These are phyloP conservation scores for Colletotrichum paranaense DNA, from an alignment of 2,329 filamentous ascomycete species.

Conservation along the genomic window DNA sequence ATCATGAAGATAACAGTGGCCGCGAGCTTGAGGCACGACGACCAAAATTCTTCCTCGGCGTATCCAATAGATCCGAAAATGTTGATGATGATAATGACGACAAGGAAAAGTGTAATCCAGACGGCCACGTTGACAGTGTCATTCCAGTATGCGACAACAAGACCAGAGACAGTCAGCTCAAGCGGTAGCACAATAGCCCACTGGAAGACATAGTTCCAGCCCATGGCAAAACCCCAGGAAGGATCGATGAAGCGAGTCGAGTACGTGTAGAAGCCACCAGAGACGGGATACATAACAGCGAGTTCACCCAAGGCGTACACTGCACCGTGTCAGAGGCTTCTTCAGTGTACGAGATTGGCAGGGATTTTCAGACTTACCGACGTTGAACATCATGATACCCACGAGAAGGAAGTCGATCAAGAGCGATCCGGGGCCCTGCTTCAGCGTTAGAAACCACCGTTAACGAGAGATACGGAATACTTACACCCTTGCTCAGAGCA, in stretches of 20 bases:
- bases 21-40: constrained; percentile 64
- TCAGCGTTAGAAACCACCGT: neutral
- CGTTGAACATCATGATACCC: constrained; percentile 71
- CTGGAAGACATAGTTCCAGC: constrained; percentile 63
- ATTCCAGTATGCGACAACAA: constrained; percentile 65
- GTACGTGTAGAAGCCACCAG: constrained; percentile 73
- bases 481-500: constrained; percentile 59
- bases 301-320: constrained; percentile 71
- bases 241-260: constrained; percentile 71
- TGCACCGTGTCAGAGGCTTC: neutral
- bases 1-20: constrained; percentile 73
- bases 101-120: constrained; percentile 65
- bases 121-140: constrained; percentile 55
- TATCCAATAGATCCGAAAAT: constrained; percentile 66
- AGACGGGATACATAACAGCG: constrained; percentile 71
- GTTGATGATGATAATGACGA: constrained; percentile 62
- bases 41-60: constrained; percentile 67
- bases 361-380: constrained; percentile 38
- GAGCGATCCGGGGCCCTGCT: constrained; percentile 52
- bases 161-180: constrained; percentile 61
- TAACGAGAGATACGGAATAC: neutral
- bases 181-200: constrained; percentile 62
- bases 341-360: fast-evolving
- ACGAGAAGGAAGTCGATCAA: constrained; percentile 65
- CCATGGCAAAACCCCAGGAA: constrained; percentile 68